phyloP scores from a whole-genome alignment of 768 basidiomycete species.

The Macrolepiota dolichaula region DNA sequence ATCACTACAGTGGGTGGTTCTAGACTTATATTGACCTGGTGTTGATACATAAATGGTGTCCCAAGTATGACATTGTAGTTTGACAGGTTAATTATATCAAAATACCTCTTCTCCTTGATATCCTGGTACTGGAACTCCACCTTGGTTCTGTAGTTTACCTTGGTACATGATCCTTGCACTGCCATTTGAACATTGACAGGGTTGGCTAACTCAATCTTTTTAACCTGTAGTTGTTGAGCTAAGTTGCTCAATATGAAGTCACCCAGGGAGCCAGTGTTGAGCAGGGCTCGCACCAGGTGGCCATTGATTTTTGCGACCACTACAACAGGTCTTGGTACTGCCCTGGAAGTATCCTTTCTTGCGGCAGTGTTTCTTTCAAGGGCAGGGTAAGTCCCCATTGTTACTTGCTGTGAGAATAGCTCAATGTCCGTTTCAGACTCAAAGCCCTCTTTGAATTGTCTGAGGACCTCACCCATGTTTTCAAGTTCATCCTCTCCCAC shows the following conservation, averaged over 20 bases:
- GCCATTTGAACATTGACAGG: constrained; percentile 38
- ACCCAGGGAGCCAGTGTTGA: constrained; percentile 35
- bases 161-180: constrained; percentile 35
- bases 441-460: no score
- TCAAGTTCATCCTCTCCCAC: no score
- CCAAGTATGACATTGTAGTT: constrained; percentile 39
- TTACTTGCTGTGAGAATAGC: no score
- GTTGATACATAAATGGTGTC: constrained; percentile 34
- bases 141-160: constrained; percentile 24
- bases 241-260: constrained; percentile 38
- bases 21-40: constrained; percentile 23
- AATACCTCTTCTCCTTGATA: constrained; percentile 24
- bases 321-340: no score
- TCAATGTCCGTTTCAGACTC: no score
- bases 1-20: constrained; percentile 26
- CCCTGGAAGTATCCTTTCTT: no score
- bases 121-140: constrained; percentile 28
- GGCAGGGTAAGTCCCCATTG: no score
- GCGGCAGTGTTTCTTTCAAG: no score
- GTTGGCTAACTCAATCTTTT: constrained; percentile 22
- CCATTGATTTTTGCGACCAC: no score
- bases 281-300: constrained; percentile 24
- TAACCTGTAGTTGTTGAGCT: constrained; percentile 32
- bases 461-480: no score
- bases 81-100: constrained; percentile 37